Evolutionary conservation across 345 rosid genomes (phyloP), one percentile per base, ranked within the genome.

Genomic region (Eutrema japonicum): DNA sequence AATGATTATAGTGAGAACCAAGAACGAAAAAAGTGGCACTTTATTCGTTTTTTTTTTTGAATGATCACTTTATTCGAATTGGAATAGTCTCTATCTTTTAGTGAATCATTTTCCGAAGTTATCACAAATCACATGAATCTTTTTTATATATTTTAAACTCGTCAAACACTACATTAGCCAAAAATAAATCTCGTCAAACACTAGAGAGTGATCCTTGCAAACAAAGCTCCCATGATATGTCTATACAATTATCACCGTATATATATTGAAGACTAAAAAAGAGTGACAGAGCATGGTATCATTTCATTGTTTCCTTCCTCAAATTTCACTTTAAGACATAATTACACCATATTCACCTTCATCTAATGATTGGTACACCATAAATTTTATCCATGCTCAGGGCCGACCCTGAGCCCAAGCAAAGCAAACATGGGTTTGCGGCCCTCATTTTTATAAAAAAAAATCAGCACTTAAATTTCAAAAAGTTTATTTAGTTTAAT

Each of bases 121-220:
- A 7, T 63, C 16, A 64, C 42, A 47, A 16, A 33, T 47, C 43
- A 16, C 55, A 47, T 32, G 43, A 64, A 33, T 61, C 10, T 33
- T 33, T 33, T 46, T 64, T 64, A 22, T 10, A 14, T 6, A 47
- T 64, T 47, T 64, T 32, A 47, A 9, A 33, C 55, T 47, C 43
- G 42, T 33, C 52, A 45, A 63, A 63, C 5, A 27, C 36, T 51
- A 52, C 26, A 1, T 22, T 22, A 22, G 1, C 2, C 26, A 22
- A 22, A 22, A 22, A 22, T 22, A 22, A 47, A 9, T 10, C 55
- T 47, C 43, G 42, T 33, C 52, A 45, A 63, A 63, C 5, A 27
- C 33, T 26, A 47, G 55, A 6, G 7, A 64, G 54, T 35, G 56
- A 48, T 64, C 7, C 45, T 64, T 64, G 40, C 56, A 64, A 64